Evolutionary conservation across 2,329 filamentous ascomycete species (phyloP).

Genomic region (Penicillium sclerotiorum): DNA sequence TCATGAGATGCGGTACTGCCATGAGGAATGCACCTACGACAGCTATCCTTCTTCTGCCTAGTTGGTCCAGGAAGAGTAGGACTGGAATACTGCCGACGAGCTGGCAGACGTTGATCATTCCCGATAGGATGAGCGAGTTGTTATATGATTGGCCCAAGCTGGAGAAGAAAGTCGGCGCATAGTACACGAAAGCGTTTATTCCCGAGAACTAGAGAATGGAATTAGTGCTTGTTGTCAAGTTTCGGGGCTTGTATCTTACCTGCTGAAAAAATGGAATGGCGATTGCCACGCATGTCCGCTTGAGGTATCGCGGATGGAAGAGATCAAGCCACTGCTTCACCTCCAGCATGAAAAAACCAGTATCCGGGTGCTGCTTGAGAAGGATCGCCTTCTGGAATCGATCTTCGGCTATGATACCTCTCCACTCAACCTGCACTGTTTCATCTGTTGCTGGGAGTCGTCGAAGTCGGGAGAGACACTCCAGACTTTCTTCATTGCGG

Average conservation of each 20-base stretch:
- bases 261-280: slow-evolving; percentile 49
- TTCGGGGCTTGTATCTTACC: not conserved
- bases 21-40: not conserved
- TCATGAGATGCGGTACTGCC: not conserved
- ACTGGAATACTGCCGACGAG: slow-evolving; percentile 27
- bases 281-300: slow-evolving; percentile 35
- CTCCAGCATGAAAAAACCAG: slow-evolving; percentile 1
- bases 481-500: slow-evolving; percentile 43
- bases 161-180: slow-evolving; percentile 48
- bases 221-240: not conserved
- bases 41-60: slow-evolving; percentile 23
- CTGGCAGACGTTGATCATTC: slow-evolving; percentile 41
- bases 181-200: slow-evolving; percentile 55
- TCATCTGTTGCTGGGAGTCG: slow-evolving; percentile 49
- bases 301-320: slow-evolving; percentile 26
- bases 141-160: slow-evolving; percentile 38
- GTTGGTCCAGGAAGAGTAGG: slow-evolving; percentile 28
- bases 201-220: slow-evolving; percentile 30
- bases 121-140: slow-evolving; percentile 34
- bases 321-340: slow-evolving; percentile 34
- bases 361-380: slow-evolving; percentile 5
- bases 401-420: slow-evolving; percentile 54
- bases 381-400: slow-evolving; percentile 43
- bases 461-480: slow-evolving; percentile 49
- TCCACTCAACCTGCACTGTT: slow-evolving; percentile 52